Percentiles rank a stretch among this genome's conserved stretches.
Evolutionary conservation across 2,329 filamentous ascomycete species (phyloP).

Genomic region (Beauveria scarabaeidicola): DNA sequence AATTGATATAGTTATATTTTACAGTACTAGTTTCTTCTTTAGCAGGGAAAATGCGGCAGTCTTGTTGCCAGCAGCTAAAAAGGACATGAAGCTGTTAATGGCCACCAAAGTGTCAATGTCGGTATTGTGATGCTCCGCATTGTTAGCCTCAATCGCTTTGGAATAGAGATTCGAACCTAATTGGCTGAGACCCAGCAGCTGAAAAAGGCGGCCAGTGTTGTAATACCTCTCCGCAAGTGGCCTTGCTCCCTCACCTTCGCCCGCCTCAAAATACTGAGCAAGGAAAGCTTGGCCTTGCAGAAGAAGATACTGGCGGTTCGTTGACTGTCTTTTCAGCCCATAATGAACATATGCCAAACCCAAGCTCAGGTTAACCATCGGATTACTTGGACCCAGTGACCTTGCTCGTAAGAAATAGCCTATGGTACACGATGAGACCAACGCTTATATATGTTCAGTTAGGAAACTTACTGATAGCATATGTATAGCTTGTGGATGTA

Average conservation of each 20-base stretch:
- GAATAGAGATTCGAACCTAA: constrained; percentile 66
- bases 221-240: constrained; percentile 28
- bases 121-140: neutral
- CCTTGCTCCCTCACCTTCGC: neutral
- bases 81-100: constrained; percentile 25
- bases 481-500: constrained; percentile 72
- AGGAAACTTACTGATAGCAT: constrained; percentile 59
- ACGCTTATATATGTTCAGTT: neutral
- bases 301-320: constrained; percentile 82
- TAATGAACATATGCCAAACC: constrained; percentile 82
- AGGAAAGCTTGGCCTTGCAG: constrained; percentile 79
- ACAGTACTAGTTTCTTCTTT: constrained; percentile 19
- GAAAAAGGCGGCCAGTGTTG: constrained; percentile 30
- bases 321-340: constrained; percentile 77
- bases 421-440: constrained; percentile 17
- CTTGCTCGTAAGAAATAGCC: constrained; percentile 77
- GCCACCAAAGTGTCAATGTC: constrained; percentile 24
- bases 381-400: constrained; percentile 66
- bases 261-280: constrained; percentile 27
- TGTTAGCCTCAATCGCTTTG: constrained; percentile 22
- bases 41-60: constrained; percentile 20
- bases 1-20: neutral
- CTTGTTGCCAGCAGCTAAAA: constrained; percentile 24
- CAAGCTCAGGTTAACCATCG: constrained; percentile 71
- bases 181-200: constrained; percentile 28